Evolutionary conservation across 495 filamentous ascomycete genomes (phyloP), one percentile per base, ranked within the genome.

Genomic region (Xylaria sp.): DNA sequence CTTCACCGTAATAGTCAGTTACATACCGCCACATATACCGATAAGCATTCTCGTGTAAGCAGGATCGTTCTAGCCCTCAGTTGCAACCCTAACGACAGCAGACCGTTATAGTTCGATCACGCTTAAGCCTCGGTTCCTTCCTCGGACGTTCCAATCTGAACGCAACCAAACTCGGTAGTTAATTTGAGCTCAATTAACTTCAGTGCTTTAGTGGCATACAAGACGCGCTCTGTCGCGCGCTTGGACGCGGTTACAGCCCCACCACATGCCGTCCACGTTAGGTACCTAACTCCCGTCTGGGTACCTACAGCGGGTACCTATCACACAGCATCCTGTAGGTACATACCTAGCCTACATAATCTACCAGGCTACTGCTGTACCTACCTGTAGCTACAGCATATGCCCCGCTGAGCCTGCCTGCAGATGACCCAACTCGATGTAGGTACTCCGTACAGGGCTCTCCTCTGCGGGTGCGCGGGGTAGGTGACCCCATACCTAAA

Each of bases 21-120:
- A 77, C 83, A 81, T 86, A 94, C 94, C 90, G 80, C 96, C 95
- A 80, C 94, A 98, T 68, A 99, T 84, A 53, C 96, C 95, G 71
- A 99, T 93, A 29, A 99, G 88, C 95, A 98, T 98, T 70, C 75
- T 85, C 52, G 33, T 48, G 33, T 40, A 24, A 65, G 40, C n/a
- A 61, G 24, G 33, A 50, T 65, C 33, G 21, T 26, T 29, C 31
- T 29, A 15, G 50, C 3, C 50, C 24, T 12, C 24, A 29, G 24
- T 0, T 7, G 17, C 50, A 29, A 5, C 26, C 24, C 24, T 29
- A 31, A 29, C 17, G 3, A 29, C 50, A 24, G 24, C 24, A 31
- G 14, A 48, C 21, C 3, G 5, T 55, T 55, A 55, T 29, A 31
- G 26, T 17, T 55, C 31, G 26, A 19, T 12, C 17, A 55, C 17